These are phyloP conservation scores for Neofusicoccum cordaticola DNA, from an alignment of 2,329 filamentous ascomycete genomes.

Conservation along the genomic window DNA sequence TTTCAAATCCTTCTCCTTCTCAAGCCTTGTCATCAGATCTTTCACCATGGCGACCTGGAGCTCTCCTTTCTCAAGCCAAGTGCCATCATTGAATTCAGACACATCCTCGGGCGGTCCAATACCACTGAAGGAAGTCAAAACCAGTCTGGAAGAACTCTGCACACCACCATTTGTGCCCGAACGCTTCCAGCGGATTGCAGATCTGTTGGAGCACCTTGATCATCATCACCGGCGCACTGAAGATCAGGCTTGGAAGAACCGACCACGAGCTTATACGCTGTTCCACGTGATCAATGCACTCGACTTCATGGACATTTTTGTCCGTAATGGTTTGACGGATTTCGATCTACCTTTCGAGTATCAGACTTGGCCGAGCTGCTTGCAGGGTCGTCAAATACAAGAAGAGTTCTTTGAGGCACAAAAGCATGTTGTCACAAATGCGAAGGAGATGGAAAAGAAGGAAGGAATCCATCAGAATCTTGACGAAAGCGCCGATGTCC, in stretches of 20 bases:
- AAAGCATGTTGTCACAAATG: not conserved
- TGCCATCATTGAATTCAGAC: no score
- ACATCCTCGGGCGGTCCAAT: no score
- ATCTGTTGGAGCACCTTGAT: not conserved
- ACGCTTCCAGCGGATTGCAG: not conserved
- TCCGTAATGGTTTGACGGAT: not conserved
- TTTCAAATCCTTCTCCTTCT: no score
- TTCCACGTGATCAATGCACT: not conserved
- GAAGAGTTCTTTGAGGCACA: not conserved
- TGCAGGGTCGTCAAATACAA: not conserved
- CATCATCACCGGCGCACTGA: no score
- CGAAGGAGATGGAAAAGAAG: not conserved
- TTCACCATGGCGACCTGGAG: no score
- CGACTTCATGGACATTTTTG: not conserved
- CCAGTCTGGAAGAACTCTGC: not conserved
- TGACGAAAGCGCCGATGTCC: not conserved
- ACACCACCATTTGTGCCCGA: not conserved
- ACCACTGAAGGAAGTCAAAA: not conserved
- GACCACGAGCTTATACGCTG: not conserved
- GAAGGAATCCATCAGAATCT: not conserved
- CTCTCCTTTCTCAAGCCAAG: no score
- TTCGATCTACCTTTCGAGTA: not conserved
- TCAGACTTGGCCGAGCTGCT: not conserved
- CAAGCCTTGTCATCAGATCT: no score
- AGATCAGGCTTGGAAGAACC: not conserved